These are phyloP conservation scores for Candida berthetii DNA, from an alignment of 805 yeast species.

Conservation along the genomic window DNA sequence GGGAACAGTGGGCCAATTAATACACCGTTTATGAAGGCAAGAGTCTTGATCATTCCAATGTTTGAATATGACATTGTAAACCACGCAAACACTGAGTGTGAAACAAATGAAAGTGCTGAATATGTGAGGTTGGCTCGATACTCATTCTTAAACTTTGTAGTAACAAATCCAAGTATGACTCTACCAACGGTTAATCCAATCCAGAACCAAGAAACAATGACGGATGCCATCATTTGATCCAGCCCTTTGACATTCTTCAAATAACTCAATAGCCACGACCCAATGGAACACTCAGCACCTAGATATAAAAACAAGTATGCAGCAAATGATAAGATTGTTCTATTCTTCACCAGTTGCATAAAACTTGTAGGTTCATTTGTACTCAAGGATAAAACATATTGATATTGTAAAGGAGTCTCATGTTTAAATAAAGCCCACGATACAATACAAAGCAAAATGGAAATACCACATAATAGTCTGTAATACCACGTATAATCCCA, in stretches of 20 bases:
- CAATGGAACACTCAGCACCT: slow-evolving; percentile 65
- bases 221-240: slow-evolving; percentile 41
- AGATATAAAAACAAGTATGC: slow-evolving; percentile 53
- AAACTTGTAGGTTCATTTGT: slow-evolving; percentile 3
- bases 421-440: slow-evolving; percentile 40
- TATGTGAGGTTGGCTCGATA: slow-evolving; percentile 36
- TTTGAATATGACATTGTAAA: no score
- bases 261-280: slow-evolving; percentile 68
- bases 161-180: slow-evolving; percentile 47
- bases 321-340: slow-evolving; percentile 41
- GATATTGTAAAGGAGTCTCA: slow-evolving; percentile 31
- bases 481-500: slow-evolving; percentile 1
- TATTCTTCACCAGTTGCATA: slow-evolving; percentile 21
- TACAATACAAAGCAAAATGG: not conserved
- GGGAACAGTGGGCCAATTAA: slow-evolving; percentile 71
- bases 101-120: no score
- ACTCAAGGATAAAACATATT: not conserved
- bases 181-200: slow-evolving; percentile 65
- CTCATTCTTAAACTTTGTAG: slow-evolving; percentile 40
- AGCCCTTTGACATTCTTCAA: slow-evolving; percentile 50
- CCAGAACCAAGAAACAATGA: slow-evolving; percentile 68
- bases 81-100: no score
- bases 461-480: not conserved
- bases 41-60: slow-evolving; percentile 28
- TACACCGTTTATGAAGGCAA: slow-evolving; percentile 45